Conservation (phyloP, 1,284 basidiomycete species). For the Irpex sp. region DNA sequence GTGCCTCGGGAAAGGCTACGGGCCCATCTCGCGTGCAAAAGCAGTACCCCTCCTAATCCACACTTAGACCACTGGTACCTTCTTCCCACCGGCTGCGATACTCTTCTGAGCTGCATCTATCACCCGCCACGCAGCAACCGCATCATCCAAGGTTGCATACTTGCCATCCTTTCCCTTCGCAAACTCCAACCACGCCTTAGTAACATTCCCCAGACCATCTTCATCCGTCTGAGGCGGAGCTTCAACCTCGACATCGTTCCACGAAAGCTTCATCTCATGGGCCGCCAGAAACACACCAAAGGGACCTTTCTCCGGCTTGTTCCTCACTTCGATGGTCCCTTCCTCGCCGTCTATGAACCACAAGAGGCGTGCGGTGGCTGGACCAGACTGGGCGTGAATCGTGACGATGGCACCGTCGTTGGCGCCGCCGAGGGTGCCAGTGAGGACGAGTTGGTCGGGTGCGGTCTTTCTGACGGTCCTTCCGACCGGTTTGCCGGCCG, state of each 20-base stretch:
- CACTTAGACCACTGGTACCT: background rate
- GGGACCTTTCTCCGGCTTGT: background rate
- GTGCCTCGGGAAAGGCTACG: too few relatives aligned
- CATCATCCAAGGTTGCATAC: conserved; percentile 31
- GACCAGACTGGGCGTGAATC: conserved; percentile 14
- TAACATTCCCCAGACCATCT: conserved; percentile 8
- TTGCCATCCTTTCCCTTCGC: conserved; percentile 33
- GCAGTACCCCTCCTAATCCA: background rate
- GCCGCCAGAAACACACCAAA: background rate
- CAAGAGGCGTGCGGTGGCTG: conserved; percentile 13
- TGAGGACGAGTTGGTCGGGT: conserved; percentile 26
- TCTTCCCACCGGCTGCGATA: background rate
- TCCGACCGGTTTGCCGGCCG: conserved; percentile 20
- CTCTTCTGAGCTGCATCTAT: conserved; percentile 6
- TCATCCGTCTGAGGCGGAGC: background rate
- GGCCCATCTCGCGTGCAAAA: too few relatives aligned
- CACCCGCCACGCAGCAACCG: conserved; percentile 11
- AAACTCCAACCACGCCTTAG: conserved; percentile 26
- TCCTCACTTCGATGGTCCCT: conserved; percentile 24
- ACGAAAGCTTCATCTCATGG: background rate
- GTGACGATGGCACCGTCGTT: background rate
- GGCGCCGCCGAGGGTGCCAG: conserved; percentile 19
- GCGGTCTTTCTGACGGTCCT: conserved; percentile 13
- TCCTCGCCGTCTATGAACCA: conserved; percentile 36
- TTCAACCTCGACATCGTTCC: conserved; percentile 7